A percentile compares a stretch with the other conserved stretches of the same genome.
These are phyloP conservation scores for Corymbia citriodora DNA, from an alignment of 441 rosid species.

Conservation along the genomic window DNA sequence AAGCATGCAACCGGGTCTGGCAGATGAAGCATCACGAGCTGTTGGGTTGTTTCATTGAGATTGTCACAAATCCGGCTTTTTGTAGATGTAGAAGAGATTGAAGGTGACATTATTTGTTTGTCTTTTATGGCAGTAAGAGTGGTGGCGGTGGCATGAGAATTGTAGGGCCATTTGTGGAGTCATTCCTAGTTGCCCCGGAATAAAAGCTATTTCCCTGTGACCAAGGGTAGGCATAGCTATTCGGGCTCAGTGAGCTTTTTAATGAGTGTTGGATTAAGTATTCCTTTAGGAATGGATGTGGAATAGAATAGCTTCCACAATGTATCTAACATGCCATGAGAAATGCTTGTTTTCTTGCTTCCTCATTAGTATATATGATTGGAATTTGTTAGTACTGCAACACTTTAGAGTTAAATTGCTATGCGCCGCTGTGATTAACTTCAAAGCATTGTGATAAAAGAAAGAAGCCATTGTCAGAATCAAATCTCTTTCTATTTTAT, in stretches of 20 bases:
- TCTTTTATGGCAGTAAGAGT: neutral
- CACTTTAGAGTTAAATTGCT: neutral
- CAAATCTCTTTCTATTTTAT: neutral
- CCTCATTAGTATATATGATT: neutral
- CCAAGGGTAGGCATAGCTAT: neutral
- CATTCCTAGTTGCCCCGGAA: neutral
- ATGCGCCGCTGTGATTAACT: neutral
- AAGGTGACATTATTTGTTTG: too few relatives aligned
- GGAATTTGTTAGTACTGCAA: neutral
- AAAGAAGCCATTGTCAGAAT: neutral
- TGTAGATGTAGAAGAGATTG: too few relatives aligned
- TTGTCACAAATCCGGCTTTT: too few relatives aligned
- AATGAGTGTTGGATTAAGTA: neutral
- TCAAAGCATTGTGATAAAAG: neutral
- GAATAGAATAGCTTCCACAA: neutral
- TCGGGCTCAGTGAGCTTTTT: neutral
- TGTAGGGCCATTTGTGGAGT: neutral
- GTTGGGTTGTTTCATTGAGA: too few relatives aligned
- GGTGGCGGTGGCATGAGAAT: neutral
- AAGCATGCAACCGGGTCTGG: too few relatives aligned
- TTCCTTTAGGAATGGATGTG: neutral
- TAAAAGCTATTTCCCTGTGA: neutral
- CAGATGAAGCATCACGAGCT: too few relatives aligned
- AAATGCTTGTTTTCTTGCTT: neutral
- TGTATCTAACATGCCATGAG: neutral